Evolutionary conservation across 1,284 basidiomycete genomes (phyloP), one percentile per base, ranked within the genome.

Genomic region (Heterobasidion parviporum): DNA sequence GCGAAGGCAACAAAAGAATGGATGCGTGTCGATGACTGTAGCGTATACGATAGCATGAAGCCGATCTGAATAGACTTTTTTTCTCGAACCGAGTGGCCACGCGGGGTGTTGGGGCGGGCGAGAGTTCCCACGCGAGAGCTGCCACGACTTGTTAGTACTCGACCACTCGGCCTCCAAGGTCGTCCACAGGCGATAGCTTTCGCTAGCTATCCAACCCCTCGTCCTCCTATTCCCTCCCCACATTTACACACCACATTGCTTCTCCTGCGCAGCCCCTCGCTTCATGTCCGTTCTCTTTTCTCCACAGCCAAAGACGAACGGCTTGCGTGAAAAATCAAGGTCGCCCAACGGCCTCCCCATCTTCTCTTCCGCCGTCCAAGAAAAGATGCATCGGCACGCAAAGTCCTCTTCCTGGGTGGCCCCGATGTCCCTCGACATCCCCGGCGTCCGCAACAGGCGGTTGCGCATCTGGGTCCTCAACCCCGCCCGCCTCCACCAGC

Each of bases 401-500:
- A 74, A 72, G 32, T 68, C 75, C 50, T 65, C 70, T 43, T 73
- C 79, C 15, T 87, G 85, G 84, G 76, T 82, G 50, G 70, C 84
- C 46, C 73, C 77, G n/a, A 63, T 86, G 46, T 78, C 78, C 44
- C 60, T 89, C 18, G 77, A 80, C 53, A 75, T 89, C 51, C 86
- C 85, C 14, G 79, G 81, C 57, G 68, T 82, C 6, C 74, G 69
- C 54, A 72, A 72, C 15, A 78, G 79, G 57, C 72, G 74, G 45
- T 62, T 85, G 14, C 76, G 77, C 33, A 58, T 87, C 50, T 72
- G 74, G 59, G 65, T 89, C 50, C 84, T 83, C 56, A 89, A 92
- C 64, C 80, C 86, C 8, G 73, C 77, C 2, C 77, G 81, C 61
- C 59, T 87, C 55, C 79, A 85, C 67, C 76, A 80, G 53, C 73